Percentiles rank a stretch among this genome's conserved stretches.
Evolutionary conservation across 345 rosid genomes (phyloP).

Genomic region (Lumnitzera racemosa): DNA sequence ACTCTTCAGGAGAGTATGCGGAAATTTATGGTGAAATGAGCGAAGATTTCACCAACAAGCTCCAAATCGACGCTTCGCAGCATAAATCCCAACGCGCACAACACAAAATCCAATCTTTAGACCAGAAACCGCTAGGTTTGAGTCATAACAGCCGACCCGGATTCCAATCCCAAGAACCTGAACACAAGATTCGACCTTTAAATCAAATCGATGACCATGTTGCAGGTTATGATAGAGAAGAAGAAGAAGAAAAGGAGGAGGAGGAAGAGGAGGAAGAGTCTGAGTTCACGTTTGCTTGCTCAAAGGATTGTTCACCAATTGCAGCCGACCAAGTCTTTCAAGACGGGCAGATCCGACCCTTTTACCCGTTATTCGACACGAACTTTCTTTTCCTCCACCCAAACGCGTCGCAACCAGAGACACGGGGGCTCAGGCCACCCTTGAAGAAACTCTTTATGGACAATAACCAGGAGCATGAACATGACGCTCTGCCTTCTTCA

Average conservation of each 20-base stretch:
- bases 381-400: slow-evolving; percentile 17
- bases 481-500: slow-evolving; percentile 9
- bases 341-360: slow-evolving; percentile 41
- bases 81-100: background rate
- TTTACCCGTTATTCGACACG: slow-evolving; percentile 35
- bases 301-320: slow-evolving; percentile 22
- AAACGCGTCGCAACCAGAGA: background rate
- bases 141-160: background rate
- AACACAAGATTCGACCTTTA: slow-evolving; percentile 2
- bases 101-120: too few species aligned
- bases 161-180: background rate
- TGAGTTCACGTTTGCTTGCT: slow-evolving; percentile 36
- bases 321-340: slow-evolving; percentile 36
- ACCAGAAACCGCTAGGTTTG: too few species aligned
- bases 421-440: slow-evolving; percentile 12
- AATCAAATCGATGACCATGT: background rate
- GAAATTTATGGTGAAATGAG: background rate
- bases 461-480: slow-evolving; percentile 1
- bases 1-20: background rate
- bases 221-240: slow-evolving; percentile 2
- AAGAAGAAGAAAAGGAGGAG: slow-evolving; percentile 16
- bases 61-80: background rate
- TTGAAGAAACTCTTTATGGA: slow-evolving; percentile 23
- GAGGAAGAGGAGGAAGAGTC: slow-evolving; percentile 22
- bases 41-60: background rate